Conservation (phyloP, 345 rosid genomes). For the Sonneratia alba region DNA sequence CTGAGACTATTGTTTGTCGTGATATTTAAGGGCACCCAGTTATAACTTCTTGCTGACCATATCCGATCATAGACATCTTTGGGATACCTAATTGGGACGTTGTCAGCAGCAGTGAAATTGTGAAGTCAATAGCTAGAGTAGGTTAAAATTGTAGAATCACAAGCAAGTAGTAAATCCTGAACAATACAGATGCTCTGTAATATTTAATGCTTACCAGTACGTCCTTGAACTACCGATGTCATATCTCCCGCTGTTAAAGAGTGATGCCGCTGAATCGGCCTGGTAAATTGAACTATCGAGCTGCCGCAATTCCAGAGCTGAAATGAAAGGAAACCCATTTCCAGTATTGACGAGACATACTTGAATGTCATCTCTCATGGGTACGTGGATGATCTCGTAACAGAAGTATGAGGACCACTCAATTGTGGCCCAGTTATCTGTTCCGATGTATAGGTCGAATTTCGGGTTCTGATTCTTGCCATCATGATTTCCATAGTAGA, state of each 20-base stretch:
- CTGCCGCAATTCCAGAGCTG: constrained; percentile 17
- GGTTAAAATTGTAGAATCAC: too few species aligned
- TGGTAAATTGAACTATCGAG: constrained; percentile 1
- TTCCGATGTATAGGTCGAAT: constrained; percentile 16
- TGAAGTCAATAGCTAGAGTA: too few species aligned
- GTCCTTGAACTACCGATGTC: too few species aligned
- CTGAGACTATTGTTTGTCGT: background rate
- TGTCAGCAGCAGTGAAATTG: too few species aligned
- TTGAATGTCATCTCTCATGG: constrained; percentile 1
- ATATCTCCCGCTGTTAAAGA: too few species aligned
- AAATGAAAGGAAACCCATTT: constrained; percentile 19
- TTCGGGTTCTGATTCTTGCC: background rate
- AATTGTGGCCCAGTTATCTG: background rate
- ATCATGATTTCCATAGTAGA: constrained; percentile 20
- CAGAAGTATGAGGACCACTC: background rate
- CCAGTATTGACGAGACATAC: constrained; percentile 20
- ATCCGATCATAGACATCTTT: background rate
- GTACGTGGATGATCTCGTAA: background rate
- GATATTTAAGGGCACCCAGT: background rate
- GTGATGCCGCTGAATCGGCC: background rate
- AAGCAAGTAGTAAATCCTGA: too few species aligned
- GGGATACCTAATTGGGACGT: background rate
- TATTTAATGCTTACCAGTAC: background rate
- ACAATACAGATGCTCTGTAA: background rate
- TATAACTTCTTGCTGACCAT: background rate